Conservation (phyloP, 2,329 filamentous ascomycete genomes). For the Talaromyces amestolkiae region DNA sequence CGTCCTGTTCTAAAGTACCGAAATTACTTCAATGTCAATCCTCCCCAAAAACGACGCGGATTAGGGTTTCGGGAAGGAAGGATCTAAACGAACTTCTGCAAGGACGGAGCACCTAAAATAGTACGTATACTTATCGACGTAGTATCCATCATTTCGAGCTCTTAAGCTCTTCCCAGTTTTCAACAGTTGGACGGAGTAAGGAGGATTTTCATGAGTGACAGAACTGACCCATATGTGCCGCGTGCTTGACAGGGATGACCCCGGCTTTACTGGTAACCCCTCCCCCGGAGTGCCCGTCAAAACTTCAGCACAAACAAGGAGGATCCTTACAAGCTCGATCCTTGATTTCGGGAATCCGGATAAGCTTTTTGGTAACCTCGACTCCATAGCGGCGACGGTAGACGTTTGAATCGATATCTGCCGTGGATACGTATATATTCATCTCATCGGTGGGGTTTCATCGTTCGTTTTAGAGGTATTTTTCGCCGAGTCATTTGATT, state of each 20-base stretch:
- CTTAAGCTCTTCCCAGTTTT: not conserved
- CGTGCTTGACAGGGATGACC: not conserved
- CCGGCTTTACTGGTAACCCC: not conserved
- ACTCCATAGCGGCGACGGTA: not conserved
- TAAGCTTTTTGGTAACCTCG: not conserved
- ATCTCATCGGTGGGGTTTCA: too few relatives aligned
- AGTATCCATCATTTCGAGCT: not conserved
- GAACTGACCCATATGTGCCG: not conserved
- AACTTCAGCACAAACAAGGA: not conserved
- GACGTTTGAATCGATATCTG: not conserved
- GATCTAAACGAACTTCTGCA: not conserved
- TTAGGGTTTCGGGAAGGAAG: not conserved
- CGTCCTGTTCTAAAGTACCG: not conserved
- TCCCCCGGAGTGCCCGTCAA: not conserved
- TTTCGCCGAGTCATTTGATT: too few relatives aligned
- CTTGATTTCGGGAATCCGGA: not conserved
- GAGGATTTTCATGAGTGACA: not conserved
- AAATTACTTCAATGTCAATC: not conserved
- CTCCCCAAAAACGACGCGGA: not conserved
- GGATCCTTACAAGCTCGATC: not conserved
- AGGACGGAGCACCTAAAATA: not conserved
- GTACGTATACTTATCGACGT: too few relatives aligned
- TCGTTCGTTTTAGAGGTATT: too few relatives aligned
- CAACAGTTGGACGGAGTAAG: not conserved
- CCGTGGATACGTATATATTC: not conserved